phyloP scores from a whole-genome alignment of 257 asterid species.

The Rehmannia glutinosa region DNA sequence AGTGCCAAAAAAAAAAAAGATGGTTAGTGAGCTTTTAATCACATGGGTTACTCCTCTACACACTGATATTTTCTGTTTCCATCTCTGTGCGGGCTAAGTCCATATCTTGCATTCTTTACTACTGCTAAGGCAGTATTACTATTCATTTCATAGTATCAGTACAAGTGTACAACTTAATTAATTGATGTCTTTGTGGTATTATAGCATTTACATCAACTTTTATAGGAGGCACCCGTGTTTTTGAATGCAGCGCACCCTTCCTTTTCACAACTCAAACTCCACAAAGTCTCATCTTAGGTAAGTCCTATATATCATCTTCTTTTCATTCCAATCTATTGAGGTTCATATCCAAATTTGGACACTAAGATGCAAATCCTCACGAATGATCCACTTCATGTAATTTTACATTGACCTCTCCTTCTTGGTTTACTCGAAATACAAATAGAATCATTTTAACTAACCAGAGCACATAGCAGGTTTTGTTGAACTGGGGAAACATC shows the following conservation, averaged over 20 bases:
- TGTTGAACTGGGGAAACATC: background rate
- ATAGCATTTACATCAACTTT: too few relatives aligned
- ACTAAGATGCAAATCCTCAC: background rate
- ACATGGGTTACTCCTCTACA: background rate
- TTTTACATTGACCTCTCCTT: constrained; percentile 1
- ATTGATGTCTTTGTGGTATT: background rate
- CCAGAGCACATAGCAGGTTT: background rate
- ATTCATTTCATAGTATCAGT: background rate
- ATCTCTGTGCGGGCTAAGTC: background rate
- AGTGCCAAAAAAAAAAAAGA: background rate
- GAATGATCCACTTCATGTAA: background rate
- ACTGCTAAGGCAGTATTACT: background rate
- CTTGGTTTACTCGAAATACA: constrained; percentile 6
- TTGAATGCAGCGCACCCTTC: background rate
- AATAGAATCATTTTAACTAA: background rate
- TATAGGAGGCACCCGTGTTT: too few relatives aligned
- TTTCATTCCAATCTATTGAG: background rate
- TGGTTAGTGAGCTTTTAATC: background rate
- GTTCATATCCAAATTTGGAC: background rate
- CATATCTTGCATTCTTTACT: background rate
- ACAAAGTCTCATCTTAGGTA: constrained; percentile 6
- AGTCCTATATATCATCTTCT: background rate
- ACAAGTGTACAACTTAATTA: background rate
- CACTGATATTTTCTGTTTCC: background rate
- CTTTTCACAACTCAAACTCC: background rate